Evolutionary conservation across 305 asterid species (phyloP), one percentile per base, ranked within the genome.

Genomic region (Solanum chacoense): DNA sequence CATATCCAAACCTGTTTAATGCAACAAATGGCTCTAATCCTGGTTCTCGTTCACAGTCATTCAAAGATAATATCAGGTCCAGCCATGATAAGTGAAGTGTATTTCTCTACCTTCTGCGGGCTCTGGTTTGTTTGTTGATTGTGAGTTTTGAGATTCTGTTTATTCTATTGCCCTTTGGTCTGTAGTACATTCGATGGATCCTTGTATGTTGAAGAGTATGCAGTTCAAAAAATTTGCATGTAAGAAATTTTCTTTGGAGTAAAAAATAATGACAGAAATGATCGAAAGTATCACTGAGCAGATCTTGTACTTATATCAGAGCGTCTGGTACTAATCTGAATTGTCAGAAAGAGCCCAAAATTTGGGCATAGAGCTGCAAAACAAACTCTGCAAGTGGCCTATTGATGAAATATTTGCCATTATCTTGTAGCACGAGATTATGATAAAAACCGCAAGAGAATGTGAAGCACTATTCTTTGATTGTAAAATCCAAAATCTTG

Each of bases 1-100:
- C 99, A 11, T 96, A 98, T 87, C 99, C 99, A 0, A 96, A 95
- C 92, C 88, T 98, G 92, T 98, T 98, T 91, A 35, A 85, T 26
- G 89, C 91, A 7, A 42, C 94, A 59, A 96, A 93, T 89, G 93
- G 94, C 75, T 89, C 98, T 5, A 91, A 89, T 90, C 88, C 91
- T 78, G 84, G 90, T 37, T 80, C 92, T 71, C 93, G 72, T 77
- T 22, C 94, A 14, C 90, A 89, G 88, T 94, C 96, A 5, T 93
- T 92, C 89, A 89, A 86, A 22, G 93, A 91, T 71, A 59, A 94
- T 88, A 89, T 95, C 87, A 93, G 92, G 42, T 35, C 91, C 85
- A 87, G 59, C 2, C 88, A 90, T 88, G 92, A 92, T 85, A 91
- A 84, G 50, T 85, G 85, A 87, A 59, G 77, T 22, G 85, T 11